These are phyloP conservation scores for Rhodotorula graminis DNA, from an alignment of 768 basidiomycete species.

Conservation along the genomic window DNA sequence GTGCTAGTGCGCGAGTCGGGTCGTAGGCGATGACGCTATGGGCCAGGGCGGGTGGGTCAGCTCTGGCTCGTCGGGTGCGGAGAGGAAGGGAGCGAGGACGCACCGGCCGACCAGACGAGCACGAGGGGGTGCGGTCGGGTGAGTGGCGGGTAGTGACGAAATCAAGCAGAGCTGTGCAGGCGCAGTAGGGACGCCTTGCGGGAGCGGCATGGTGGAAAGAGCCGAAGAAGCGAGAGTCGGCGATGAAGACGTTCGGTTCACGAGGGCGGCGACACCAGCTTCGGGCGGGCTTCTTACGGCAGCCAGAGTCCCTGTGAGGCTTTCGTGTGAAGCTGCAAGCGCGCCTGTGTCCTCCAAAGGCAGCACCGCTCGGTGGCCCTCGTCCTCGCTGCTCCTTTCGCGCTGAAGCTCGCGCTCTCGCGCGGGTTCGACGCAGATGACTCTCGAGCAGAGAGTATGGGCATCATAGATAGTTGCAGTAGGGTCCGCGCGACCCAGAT, in stretches of 20 bases:
- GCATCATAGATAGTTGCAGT: no score
- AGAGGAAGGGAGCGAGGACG: background rate
- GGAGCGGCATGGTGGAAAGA: background rate
- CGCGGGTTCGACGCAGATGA: no score
- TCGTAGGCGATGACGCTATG: background rate
- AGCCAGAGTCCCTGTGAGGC: no score
- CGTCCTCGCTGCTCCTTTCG: no score
- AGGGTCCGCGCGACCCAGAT: no score
- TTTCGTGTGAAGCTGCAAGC: no score
- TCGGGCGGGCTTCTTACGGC: no score
- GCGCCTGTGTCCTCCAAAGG: no score
- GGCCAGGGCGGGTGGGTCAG: background rate
- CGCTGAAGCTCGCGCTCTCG: no score
- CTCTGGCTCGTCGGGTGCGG: background rate
- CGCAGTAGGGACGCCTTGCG: background rate
- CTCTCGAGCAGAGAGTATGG: no score
- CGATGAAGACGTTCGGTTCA: background rate
- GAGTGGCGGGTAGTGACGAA: background rate
- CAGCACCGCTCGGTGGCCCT: no score
- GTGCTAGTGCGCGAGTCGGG: background rate
- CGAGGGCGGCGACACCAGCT: no score
- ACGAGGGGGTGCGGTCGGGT: background rate
- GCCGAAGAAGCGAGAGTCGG: background rate
- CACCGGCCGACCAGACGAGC: slow-evolving; percentile 9
- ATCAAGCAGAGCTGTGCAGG: background rate